Percentiles rank a stretch among this genome's conserved stretches.
Conservation (phyloP, 139 green algal genomes). For the Chlamydomonas schloesseri region DNA sequence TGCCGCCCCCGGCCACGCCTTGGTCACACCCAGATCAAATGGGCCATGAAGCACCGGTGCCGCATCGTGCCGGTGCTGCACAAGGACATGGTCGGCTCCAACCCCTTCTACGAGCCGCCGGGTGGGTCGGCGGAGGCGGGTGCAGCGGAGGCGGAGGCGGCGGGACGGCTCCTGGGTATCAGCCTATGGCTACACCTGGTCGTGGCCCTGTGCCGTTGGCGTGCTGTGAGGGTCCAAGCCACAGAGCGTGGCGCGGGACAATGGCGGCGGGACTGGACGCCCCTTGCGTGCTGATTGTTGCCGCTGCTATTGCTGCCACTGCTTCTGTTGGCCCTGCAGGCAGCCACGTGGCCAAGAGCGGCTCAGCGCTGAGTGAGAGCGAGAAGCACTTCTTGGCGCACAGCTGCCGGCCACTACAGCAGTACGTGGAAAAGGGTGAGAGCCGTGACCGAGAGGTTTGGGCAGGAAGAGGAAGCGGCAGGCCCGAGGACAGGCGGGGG, state of each 20-base stretch:
- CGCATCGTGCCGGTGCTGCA: constrained; percentile 6
- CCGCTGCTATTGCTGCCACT: too few relatives aligned
- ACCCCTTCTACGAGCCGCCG: not conserved
- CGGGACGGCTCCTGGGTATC: too few relatives aligned
- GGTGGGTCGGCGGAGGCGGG: not conserved
- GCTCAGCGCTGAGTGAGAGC: not conserved
- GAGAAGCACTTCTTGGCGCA: not conserved
- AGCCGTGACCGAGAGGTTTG: not conserved
- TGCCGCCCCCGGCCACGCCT: too few relatives aligned
- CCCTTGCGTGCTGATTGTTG: too few relatives aligned
- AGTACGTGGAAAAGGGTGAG: constrained; percentile 11
- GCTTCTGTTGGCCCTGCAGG: too few relatives aligned
- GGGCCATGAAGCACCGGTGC: constrained; percentile 5
- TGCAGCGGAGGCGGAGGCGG: not conserved
- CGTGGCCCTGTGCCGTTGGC: too few relatives aligned
- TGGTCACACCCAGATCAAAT: not conserved
- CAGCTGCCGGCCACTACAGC: not conserved
- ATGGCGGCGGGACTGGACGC: too few relatives aligned
- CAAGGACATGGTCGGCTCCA: constrained; percentile 2
- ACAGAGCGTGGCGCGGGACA: too few relatives aligned
- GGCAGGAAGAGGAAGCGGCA: not conserved
- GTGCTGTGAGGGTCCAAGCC: too few relatives aligned
- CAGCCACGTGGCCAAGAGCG: constrained; percentile 7
- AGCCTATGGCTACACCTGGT: too few relatives aligned
- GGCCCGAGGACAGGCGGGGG: too few relatives aligned